Evolutionary conservation across 768 basidiomycete species (phyloP).

Genomic region (Rhizopogon vulgaris): DNA sequence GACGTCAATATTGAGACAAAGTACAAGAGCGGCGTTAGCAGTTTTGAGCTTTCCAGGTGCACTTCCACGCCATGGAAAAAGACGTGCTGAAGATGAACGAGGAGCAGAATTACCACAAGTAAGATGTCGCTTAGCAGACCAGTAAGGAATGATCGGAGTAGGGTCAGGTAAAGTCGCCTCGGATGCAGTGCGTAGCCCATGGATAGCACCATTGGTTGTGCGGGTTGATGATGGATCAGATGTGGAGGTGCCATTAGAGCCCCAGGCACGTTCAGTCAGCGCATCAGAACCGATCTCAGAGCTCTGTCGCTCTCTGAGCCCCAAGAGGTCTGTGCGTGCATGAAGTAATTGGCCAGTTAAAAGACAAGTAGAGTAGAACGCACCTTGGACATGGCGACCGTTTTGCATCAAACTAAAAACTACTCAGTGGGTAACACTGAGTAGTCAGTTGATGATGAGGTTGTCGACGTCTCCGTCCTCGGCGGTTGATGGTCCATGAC

Average conservation of each 20-base stretch:
- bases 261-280: constrained; percentile 46
- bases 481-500: background rate
- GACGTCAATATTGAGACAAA: constrained; percentile 95
- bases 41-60: constrained; percentile 87
- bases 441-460: no score
- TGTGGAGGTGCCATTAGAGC: constrained; percentile 34
- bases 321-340: constrained; percentile 15
- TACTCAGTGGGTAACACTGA: no score
- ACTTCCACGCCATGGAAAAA: constrained; percentile 74
- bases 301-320: constrained; percentile 10
- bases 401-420: constrained; percentile 20
- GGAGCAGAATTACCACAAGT: constrained; percentile 85
- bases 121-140: constrained; percentile 86
- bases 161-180: constrained; percentile 40
- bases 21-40: constrained; percentile 77
- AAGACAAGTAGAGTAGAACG: constrained; percentile 1
- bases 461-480: no score
- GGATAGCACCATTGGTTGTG: constrained; percentile 27
- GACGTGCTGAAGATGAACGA: constrained; percentile 55
- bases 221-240: constrained; percentile 43
- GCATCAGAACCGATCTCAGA: constrained; percentile 43
- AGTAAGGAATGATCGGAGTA: constrained; percentile 69
- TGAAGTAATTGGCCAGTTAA: constrained; percentile 2
- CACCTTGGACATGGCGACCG: constrained; percentile 20
- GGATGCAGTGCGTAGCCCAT: constrained; percentile 35